phyloP scores from a whole-genome alignment of 805 yeast species.

The Candida alai region DNA sequence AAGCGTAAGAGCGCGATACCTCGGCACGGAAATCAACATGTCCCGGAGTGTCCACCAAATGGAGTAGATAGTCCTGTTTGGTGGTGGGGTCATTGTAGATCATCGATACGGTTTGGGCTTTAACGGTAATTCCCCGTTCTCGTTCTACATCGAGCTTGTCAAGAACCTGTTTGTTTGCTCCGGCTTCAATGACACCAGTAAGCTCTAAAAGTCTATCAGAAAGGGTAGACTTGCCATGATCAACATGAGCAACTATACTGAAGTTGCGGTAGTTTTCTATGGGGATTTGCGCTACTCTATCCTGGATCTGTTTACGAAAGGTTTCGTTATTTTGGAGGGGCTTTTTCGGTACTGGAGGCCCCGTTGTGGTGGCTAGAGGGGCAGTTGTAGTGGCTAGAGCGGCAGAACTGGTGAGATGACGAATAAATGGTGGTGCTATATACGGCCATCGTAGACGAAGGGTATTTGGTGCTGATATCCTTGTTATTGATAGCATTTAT shows the following conservation, averaged over 20 bases:
- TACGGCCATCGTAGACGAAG: too few species aligned
- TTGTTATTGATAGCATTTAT: too few species aligned
- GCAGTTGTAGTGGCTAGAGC: too few species aligned
- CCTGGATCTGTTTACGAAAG: conserved; percentile 36
- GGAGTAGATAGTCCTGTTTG: conserved; percentile 74
- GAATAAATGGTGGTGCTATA: too few species aligned
- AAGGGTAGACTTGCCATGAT: conserved; percentile 83
- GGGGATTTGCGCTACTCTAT: conserved; percentile 74
- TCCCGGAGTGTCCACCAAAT: conserved; percentile 95
- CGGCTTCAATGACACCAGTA: conserved; percentile 83
- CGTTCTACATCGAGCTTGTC: conserved; percentile 92
- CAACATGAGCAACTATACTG: conserved; percentile 95
- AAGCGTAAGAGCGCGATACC: conserved; percentile 89
- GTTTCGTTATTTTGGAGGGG: conserved; percentile 29
- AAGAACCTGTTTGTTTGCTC: conserved; percentile 74
- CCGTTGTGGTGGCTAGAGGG: neutral
- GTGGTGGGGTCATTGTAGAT: conserved; percentile 57
- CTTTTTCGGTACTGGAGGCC: conserved; percentile 20
- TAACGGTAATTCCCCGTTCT: conserved; percentile 94
- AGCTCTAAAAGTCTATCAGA: conserved; percentile 84
- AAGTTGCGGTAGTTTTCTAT: conserved; percentile 81
- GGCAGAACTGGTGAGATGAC: too few species aligned
- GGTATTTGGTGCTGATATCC: too few species aligned
- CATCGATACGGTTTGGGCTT: conserved; percentile 97
- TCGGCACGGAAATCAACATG: conserved; percentile 96